Evolutionary conservation across 2,329 filamentous ascomycete species (phyloP), one percentile per base, ranked within the genome.

Genomic region (Dendrostoma leiphaemia): DNA sequence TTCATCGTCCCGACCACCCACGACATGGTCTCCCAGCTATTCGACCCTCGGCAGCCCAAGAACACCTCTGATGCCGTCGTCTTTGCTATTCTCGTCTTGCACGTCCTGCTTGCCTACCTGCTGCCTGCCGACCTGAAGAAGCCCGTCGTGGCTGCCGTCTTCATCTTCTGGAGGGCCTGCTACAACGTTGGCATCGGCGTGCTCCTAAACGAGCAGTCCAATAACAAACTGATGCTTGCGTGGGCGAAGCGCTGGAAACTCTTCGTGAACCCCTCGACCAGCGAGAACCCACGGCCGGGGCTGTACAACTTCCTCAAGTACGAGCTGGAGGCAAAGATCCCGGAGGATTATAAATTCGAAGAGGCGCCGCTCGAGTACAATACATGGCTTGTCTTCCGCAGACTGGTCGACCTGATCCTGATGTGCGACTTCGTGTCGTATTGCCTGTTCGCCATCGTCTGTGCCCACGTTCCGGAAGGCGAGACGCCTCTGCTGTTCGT

Each of bases 391-490:
- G 84, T 97, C 62, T 99, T 99, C 76, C 88, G 94, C 63, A 87
- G 94, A 64, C 83, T 97, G 29, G 94, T 97, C 67, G 94, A 99
- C 75, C 76, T 99, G 69, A 97, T 97, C 68, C 79, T 99, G 67
- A 96, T 99, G 91, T 97, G 92, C 79, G 94, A 99, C 75, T 99
- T 99, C 71, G 86, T 89, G 60, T 96, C 93, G 46, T 99, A 97
- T 79, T 94, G 90, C 71, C 84, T 97, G 54, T 99, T 97, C 75
- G 93, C 94, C 62, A 84, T 96, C 63, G 89, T 93, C 57, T 97
- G 92, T 72, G 87, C 85, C 59, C 83, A 86, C 66, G 85, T 81
- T 34, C 94, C 94, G 7, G 77, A 74, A 4, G 85, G 82, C 49
- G 94, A 99, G 74, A 81, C 80, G 57, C 63, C 85, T 58, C 63